Evolutionary conservation across 345 rosid genomes (phyloP), one percentile per base, ranked within the genome.

Genomic region (Aquilaria yunnanensis): DNA sequence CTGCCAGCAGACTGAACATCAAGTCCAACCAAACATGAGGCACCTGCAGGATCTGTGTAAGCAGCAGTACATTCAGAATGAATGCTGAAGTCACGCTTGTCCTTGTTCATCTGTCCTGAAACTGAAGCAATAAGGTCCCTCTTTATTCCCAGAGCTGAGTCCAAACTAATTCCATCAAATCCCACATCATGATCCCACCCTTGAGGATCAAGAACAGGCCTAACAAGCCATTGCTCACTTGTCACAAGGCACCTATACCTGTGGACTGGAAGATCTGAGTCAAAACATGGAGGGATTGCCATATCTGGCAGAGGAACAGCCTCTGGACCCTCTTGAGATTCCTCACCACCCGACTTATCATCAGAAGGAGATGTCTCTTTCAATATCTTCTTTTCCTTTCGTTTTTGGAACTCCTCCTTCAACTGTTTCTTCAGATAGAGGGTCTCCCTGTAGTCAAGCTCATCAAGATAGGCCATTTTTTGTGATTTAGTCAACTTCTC

Each of bases 101-200:
- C 96, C 76, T 82, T 90, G 81, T 76, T 83, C 75, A 82, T 67
- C 73, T 90, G 97, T 47, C 96, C 97, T 1, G 77, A 47, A 50
- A 81, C 67, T 14, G 94, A 85, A 66, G 86, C 80, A 72, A 68
- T 67, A 10, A 83, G 58, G 68, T 86, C 79, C 69, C 45, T 75
- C 57, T 75, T 76, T 10, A 80, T 33, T 69, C 82, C 89, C 47
- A 73, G 51, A 69, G 88, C 82, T 49, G 91, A 77, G 77, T 94
- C 96, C 69, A 88, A 73, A 73, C 77, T 90, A 69, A 94, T 72
- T 47, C 96, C 97, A 69, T 94, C 96, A 61, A 90, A 94, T 12
- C 99, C 90, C 12, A 90, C 89, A 72, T 90, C 99, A 46, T 80
- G 88, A 80, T 94, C 99, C 99, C 97, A 90, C 14, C 99, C 97